These are phyloP conservation scores for Penicillium janthinellum DNA, from an alignment of 2,329 filamentous ascomycete species.

Conservation along the genomic window DNA sequence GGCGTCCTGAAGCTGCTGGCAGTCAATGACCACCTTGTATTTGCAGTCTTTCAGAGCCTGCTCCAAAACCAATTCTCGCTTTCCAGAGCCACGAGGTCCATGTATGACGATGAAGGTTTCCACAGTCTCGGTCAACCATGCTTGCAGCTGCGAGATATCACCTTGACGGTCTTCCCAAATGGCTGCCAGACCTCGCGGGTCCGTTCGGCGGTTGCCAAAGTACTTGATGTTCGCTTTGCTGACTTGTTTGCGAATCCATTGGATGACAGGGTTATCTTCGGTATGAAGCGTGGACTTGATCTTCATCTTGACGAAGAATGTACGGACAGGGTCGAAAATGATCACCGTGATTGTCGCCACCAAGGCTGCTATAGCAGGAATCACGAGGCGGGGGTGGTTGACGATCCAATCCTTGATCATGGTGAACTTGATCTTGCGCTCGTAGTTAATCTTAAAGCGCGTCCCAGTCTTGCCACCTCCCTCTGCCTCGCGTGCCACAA, in stretches of 20 bases:
- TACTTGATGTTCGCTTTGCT: conserved; percentile 49
- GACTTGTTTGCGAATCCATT: conserved; percentile 75
- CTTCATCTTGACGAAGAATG: conserved; percentile 87
- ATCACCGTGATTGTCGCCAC: conserved; percentile 81
- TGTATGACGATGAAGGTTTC: conserved; percentile 95
- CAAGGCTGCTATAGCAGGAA: conserved; percentile 79
- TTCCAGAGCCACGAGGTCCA: conserved; percentile 87
- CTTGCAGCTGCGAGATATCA: conserved; percentile 77
- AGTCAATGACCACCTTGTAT: conserved; percentile 84
- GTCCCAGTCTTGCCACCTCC: conserved; percentile 78
- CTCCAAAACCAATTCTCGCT: conserved; percentile 82
- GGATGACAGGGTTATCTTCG: conserved; percentile 71
- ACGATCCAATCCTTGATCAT: conserved; percentile 87
- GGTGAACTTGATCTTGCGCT: conserved; percentile 73
- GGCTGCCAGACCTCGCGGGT: conserved; percentile 71
- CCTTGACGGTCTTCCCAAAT: conserved; percentile 86
- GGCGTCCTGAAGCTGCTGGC: conserved; percentile 89
- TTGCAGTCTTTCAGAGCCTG: conserved; percentile 75
- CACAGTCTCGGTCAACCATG: conserved; percentile 83
- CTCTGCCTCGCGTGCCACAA: conserved; percentile 65
- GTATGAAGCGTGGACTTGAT: conserved; percentile 76
- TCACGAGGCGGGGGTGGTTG: conserved; percentile 82
- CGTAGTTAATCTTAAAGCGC: conserved; percentile 77
- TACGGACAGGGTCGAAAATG: conserved; percentile 91
- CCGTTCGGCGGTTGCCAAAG: conserved; percentile 51